Evolutionary conservation across 2,329 filamentous ascomycete species (phyloP).

Genomic region (Nemania bipapillata): DNA sequence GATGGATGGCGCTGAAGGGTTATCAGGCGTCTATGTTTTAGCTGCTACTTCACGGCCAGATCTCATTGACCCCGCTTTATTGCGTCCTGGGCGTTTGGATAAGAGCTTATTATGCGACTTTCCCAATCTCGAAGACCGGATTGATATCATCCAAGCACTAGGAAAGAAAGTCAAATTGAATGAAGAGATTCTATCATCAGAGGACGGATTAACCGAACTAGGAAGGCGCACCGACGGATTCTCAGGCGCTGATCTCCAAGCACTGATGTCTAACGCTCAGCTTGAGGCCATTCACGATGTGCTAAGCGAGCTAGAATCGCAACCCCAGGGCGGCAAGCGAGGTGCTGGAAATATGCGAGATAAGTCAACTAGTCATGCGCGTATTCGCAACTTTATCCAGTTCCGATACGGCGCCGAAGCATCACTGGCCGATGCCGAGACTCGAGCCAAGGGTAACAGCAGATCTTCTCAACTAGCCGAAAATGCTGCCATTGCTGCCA

Average conservation of each 20-base stretch:
- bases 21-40: constrained; percentile 94
- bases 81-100: constrained; percentile 90
- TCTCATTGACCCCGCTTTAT: constrained; percentile 90
- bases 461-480: constrained; percentile 72
- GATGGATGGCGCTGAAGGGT: constrained; percentile 97
- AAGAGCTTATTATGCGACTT: constrained; percentile 94
- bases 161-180: constrained; percentile 81
- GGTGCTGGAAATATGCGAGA: constrained; percentile 54
- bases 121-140: constrained; percentile 79
- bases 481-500: constrained; percentile 80
- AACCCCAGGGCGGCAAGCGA: constrained; percentile 47
- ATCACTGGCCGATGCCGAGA: constrained; percentile 57
- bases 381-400: constrained; percentile 74
- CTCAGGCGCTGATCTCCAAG: constrained; percentile 93
- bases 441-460: constrained; percentile 58
- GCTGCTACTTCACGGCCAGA: constrained; percentile 94
- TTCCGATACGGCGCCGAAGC: constrained; percentile 80
- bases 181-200: constrained; percentile 68
- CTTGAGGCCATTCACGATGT: constrained; percentile 96
- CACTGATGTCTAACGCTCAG: constrained; percentile 94
- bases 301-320: constrained; percentile 68
- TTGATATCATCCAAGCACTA: constrained; percentile 89
- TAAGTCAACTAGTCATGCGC: constrained; percentile 45
- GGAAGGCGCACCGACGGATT: constrained; percentile 86
- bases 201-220: constrained; percentile 74